Evolutionary conservation across 2,329 filamentous ascomycete species (phyloP), one percentile per base, ranked within the genome.

Genomic region (Aspergillus sergii): DNA sequence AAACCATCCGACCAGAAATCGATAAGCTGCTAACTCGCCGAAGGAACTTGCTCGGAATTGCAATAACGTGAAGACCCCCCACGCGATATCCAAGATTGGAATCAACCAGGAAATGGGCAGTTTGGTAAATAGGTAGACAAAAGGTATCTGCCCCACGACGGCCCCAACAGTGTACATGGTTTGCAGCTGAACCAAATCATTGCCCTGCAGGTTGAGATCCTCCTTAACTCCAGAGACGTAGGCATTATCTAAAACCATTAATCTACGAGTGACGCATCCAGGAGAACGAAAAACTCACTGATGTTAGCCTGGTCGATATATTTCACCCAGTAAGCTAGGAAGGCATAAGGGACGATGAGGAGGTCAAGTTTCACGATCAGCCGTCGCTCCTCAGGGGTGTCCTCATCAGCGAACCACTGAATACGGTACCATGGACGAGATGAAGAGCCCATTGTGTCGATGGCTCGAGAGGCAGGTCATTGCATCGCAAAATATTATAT

Each of bases 21-120:
- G 78, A 69, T 85, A 85, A 0, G 82, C 82, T 53, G 81, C 81
- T 10, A 86, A 62, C 58, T 87, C 85, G 0, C 80, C 78, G 64
- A 80, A 86, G 2, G 79, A 76, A 2, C 78, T 74, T 0, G 81
- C 81, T 6, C 84, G 81, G 59, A 82, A 86, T 62, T 87, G 84
- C 3, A 87, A 74, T 10, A 88, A 76, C 0, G 85, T 88, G 63
- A 88, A 85, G 19, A 87, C 72, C 0, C 84, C 85, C 86, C 86
- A 88, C 2, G 76, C 71, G 1, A 87, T 66, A 62, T 87, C 84
- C 64, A 86, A 76, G 10, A 79, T 76, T 0, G 85, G 85, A 7
- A 86, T 79, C 0, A 84, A 67, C 73, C 80, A 86, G 60, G 81
- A 79, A 73, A 87, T 83, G 0, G 83, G 75, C 11, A 76, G 59